These are phyloP conservation scores for Tylopilus cervinicoccineus DNA, from an alignment of 768 basidiomycete genomes.

Conservation along the genomic window DNA sequence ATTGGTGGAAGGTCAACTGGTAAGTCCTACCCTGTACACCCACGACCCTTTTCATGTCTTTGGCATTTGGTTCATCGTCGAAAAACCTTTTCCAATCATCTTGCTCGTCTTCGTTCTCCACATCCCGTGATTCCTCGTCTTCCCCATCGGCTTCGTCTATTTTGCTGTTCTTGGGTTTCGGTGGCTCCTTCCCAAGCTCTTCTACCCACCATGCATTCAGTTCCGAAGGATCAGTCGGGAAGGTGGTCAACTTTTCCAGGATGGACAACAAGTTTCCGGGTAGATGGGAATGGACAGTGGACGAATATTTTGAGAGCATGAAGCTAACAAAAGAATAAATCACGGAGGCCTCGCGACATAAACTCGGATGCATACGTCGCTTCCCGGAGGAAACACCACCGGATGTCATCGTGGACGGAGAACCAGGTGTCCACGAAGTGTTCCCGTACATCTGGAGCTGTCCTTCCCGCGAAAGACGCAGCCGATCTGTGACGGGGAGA, in stretches of 20 bases:
- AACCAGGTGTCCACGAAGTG: slow-evolving; percentile 71
- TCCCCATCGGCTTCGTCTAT: slow-evolving; percentile 36
- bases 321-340: slow-evolving; percentile 10
- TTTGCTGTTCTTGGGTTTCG: slow-evolving; percentile 44
- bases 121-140: slow-evolving; percentile 30
- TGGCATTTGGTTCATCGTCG: slow-evolving; percentile 50
- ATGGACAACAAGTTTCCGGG: slow-evolving; percentile 55
- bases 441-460: slow-evolving; percentile 58
- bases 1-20: slow-evolving; percentile 70
- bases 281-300: slow-evolving; percentile 36
- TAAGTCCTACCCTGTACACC: slow-evolving; percentile 47
- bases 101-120: slow-evolving; percentile 40
- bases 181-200: slow-evolving; percentile 57
- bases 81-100: slow-evolving; percentile 83
- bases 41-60: slow-evolving; percentile 35
- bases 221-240: slow-evolving; percentile 67
- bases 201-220: slow-evolving; percentile 78
- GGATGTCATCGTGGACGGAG: slow-evolving; percentile 74
- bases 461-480: slow-evolving; percentile 30
- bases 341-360: not conserved
- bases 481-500: slow-evolving; percentile 34
- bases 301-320: slow-evolving; percentile 24
- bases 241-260: slow-evolving; percentile 64
- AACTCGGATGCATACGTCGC: slow-evolving; percentile 47
- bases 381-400: slow-evolving; percentile 88